These are phyloP conservation scores for Pseudophaeomoniella oleicola DNA, from an alignment of 2,329 filamentous ascomycete species.

Conservation along the genomic window DNA sequence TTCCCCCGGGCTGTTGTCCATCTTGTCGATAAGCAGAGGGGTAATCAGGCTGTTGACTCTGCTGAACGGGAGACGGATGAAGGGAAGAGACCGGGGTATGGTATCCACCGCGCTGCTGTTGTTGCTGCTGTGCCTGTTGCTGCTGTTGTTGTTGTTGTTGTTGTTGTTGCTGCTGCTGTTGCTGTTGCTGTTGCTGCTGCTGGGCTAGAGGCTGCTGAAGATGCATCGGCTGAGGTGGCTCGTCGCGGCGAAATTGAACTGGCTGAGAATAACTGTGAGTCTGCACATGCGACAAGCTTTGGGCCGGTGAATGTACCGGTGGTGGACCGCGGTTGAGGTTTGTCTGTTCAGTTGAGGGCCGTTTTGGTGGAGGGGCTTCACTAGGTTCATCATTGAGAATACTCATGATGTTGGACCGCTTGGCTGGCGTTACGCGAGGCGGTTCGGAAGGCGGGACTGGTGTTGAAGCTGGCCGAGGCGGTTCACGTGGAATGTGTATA, in stretches of 20 bases:
- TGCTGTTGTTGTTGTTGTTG: constrained; percentile 4
- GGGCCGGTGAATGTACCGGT: constrained; percentile 9
- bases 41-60: background rate
- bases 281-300: constrained; percentile 8
- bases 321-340: constrained; percentile 7
- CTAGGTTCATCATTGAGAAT: constrained; percentile 33
- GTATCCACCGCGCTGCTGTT: constrained; percentile 6
- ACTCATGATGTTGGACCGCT: constrained; percentile 34
- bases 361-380: constrained; percentile 30
- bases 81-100: background rate
- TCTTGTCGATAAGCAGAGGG: background rate
- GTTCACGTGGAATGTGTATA: constrained; percentile 21
- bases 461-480: constrained; percentile 18
- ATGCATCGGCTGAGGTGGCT: constrained; percentile 11
- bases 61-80: background rate
- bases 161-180: constrained; percentile 5
- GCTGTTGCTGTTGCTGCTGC: constrained; percentile 3
- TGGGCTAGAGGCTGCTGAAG: constrained; percentile 4
- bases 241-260: constrained; percentile 5
- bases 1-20: background rate
- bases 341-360: constrained; percentile 27
- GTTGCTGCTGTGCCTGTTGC: constrained; percentile 7
- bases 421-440: constrained; percentile 18
- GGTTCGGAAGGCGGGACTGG: constrained; percentile 18
- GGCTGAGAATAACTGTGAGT: background rate